These are phyloP conservation scores for Eremothecium cymbalariae DNA, from an alignment of 1,139 yeast genomes.

Conservation along the genomic window DNA sequence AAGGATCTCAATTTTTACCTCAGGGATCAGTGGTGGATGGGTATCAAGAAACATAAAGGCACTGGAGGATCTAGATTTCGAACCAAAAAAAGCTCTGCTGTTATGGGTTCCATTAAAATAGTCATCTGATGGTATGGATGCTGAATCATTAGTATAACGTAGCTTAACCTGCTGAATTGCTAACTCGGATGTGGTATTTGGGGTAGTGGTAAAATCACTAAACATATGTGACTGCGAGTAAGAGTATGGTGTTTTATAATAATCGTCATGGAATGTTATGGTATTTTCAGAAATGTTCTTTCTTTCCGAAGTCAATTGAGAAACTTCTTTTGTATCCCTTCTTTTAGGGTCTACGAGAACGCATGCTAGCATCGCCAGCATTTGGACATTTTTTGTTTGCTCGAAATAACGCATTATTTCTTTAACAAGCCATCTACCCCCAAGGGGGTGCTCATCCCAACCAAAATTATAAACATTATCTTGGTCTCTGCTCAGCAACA, in stretches of 20 bases:
- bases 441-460: constrained; percentile 84
- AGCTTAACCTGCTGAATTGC: constrained; percentile 6
- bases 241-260: constrained; percentile 1
- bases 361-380: constrained; percentile 86
- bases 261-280: constrained; percentile 7
- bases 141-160: constrained; percentile 11
- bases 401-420: constrained; percentile 63
- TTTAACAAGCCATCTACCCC: constrained; percentile 63
- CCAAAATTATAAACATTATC: constrained; percentile 36
- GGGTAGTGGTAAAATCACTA: constrained; percentile 5
- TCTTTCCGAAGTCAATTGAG: neutral
- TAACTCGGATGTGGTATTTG: constrained; percentile 3
- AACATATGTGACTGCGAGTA: neutral
- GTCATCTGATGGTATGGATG: constrained; percentile 23
- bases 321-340: neutral
- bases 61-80: constrained; percentile 6
- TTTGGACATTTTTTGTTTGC: constrained; percentile 59
- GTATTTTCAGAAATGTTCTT: constrained; percentile 7
- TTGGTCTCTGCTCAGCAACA: constrained; percentile 23
- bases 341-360: constrained; percentile 33
- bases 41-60: constrained; percentile 2
- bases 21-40: constrained; percentile 29
- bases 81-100: constrained; percentile 1
- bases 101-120: constrained; percentile 17
- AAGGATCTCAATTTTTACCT: constrained; percentile 45